Evolutionary conservation across 345 rosid species (phyloP).

Genomic region (Boechera stricta): DNA sequence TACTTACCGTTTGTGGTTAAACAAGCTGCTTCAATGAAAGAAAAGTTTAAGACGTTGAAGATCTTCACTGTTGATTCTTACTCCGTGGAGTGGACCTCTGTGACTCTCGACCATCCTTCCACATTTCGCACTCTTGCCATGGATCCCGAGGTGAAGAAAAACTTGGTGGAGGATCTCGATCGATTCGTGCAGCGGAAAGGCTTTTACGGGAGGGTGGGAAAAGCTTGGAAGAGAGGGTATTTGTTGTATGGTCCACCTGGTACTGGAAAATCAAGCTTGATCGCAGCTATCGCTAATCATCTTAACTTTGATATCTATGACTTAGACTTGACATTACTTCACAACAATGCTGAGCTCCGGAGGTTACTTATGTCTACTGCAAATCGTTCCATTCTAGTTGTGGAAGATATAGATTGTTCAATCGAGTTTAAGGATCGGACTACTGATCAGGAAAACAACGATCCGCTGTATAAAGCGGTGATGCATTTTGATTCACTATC

Average conservation of each 20-base stretch:
- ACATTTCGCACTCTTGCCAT: constrained; percentile 69
- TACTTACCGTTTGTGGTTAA: constrained; percentile 58
- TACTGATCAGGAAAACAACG: neutral
- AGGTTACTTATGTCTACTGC: constrained; percentile 58
- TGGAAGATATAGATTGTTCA: constrained; percentile 75
- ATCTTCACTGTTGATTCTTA: constrained; percentile 52
- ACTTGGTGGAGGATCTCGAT: constrained; percentile 62
- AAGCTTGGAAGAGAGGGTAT: constrained; percentile 90
- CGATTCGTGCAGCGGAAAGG: constrained; percentile 60
- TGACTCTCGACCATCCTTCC: constrained; percentile 78
- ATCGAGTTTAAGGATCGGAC: constrained; percentile 56
- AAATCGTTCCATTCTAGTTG: constrained; percentile 68
- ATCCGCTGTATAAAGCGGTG: constrained; percentile 20
- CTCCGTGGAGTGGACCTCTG: constrained; percentile 56
- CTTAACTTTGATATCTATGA: constrained; percentile 77
- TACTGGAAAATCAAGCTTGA: constrained; percentile 80
- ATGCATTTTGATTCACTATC: neutral
- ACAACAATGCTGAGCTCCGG: constrained; percentile 54
- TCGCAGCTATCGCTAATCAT: constrained; percentile 85
- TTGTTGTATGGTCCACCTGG: constrained; percentile 79
- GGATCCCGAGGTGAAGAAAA: constrained; percentile 53
- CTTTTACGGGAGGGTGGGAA: constrained; percentile 66
- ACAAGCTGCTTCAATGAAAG: constrained; percentile 50
- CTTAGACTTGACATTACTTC: constrained; percentile 56
- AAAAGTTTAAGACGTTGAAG: constrained; percentile 57